These are phyloP conservation scores for Thelonectria discophora DNA, from an alignment of 2,329 filamentous ascomycete species.

Conservation along the genomic window DNA sequence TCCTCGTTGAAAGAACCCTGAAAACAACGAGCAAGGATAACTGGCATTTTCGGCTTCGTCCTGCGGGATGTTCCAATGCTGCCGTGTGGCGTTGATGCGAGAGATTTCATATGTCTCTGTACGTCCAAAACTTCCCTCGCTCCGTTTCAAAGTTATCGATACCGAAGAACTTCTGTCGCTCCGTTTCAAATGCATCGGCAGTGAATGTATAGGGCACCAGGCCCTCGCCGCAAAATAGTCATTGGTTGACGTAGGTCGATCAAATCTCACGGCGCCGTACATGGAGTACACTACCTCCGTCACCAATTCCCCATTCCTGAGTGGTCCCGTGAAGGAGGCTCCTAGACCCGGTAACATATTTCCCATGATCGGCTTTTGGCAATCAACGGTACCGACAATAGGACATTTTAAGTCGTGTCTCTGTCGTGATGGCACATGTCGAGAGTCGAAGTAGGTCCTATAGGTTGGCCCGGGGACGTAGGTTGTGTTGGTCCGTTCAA, in stretches of 20 bases:
- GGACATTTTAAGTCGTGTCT: neutral
- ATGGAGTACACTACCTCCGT: neutral
- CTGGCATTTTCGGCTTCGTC: no score
- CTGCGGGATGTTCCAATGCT: neutral
- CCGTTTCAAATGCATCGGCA: neutral
- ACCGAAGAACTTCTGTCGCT: neutral
- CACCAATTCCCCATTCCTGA: no score
- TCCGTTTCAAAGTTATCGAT: neutral
- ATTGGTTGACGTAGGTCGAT: neutral
- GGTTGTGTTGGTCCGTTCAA: neutral
- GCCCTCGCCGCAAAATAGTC: no score
- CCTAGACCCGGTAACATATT: neutral
- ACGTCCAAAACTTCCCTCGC: no score
- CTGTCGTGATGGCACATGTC: neutral
- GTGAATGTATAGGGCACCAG: no score
- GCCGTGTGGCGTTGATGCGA: neutral
- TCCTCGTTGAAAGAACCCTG: no score
- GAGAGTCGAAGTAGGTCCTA: neutral
- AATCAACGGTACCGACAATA: neutral
- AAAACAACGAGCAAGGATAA: no score
- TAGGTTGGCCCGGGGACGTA: neutral
- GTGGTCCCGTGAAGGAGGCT: no score
- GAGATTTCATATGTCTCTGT: neutral
- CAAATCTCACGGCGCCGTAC: neutral
- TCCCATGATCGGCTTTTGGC: neutral